A percentile compares a stretch with the other conserved stretches of the same genome.
These are phyloP conservation scores for Adansonia gregorii DNA, from an alignment of 441 rosid genomes.

Conservation along the genomic window DNA sequence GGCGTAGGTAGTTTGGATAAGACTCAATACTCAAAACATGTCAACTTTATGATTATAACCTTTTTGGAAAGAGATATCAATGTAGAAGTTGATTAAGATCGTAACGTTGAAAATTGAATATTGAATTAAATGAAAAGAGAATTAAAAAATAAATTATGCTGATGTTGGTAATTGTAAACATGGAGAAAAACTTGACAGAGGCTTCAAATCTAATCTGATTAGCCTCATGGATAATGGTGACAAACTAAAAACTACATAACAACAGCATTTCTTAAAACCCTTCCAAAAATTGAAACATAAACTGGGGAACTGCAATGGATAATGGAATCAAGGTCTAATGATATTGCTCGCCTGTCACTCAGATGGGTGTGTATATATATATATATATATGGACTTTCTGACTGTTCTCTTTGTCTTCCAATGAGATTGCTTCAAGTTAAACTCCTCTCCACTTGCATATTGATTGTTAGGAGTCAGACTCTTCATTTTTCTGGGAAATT, in stretches of 20 bases:
- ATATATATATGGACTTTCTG: too few relatives aligned
- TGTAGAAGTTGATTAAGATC: slow-evolving; percentile 13
- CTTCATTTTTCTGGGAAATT: too few relatives aligned
- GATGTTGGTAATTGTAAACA: too few relatives aligned
- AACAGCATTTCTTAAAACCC: not conserved
- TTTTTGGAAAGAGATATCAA: slow-evolving; percentile 23
- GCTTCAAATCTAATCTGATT: slow-evolving; percentile 16
- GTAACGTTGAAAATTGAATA: not conserved
- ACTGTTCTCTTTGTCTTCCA: not conserved
- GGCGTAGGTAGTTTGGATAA: not conserved
- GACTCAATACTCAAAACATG: not conserved
- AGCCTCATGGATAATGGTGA: not conserved
- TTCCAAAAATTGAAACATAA: not conserved
- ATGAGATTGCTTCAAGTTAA: not conserved
- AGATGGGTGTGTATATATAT: too few relatives aligned
- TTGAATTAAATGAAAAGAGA: too few relatives aligned
- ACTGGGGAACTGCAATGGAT: not conserved
- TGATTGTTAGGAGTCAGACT: not conserved
- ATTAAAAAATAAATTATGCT: too few relatives aligned
- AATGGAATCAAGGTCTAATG: slow-evolving; percentile 1
- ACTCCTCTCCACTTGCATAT: not conserved
- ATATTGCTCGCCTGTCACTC: not conserved
- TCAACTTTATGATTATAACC: slow-evolving; percentile 12
- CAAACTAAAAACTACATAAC: not conserved
- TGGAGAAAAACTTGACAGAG: not conserved